Percentiles rank a stretch among this genome's conserved stretches.
Evolutionary conservation across 371 early-diverging fungal genomes (phyloP).

Genomic region (Gilbertella persicaria): DNA sequence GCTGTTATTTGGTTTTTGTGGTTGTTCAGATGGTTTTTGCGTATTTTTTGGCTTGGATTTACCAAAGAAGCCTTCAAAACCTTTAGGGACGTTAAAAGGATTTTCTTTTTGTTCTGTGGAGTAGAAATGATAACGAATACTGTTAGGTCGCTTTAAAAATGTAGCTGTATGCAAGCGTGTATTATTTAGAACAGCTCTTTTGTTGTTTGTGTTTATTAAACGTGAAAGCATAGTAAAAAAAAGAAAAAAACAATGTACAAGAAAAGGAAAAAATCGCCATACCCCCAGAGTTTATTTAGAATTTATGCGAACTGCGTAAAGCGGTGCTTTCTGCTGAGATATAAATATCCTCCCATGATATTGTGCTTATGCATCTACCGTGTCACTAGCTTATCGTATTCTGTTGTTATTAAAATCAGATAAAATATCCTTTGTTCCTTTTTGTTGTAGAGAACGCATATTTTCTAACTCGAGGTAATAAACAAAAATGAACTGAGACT

Average conservation of each 20-base stretch:
- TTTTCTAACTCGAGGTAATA: no score
- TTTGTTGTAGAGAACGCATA: no score
- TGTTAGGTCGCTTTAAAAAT: not conserved
- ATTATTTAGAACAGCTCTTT: not conserved
- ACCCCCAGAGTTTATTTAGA: no score
- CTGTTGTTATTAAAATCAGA: no score
- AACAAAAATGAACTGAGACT: no score
- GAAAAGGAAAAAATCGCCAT: no score
- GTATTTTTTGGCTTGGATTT: constrained; percentile 20
- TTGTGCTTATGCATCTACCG: no score
- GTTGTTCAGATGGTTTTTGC: constrained; percentile 2
- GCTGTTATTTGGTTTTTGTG: constrained; percentile 5
- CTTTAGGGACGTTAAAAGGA: constrained; percentile 29
- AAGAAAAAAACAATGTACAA: not conserved
- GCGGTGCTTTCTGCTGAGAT: no score
- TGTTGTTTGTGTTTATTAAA: not conserved
- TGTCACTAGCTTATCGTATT: no score
- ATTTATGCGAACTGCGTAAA: no score
- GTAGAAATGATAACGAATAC: not conserved
- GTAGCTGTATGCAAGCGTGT: not conserved
- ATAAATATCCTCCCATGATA: no score
- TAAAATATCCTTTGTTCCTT: no score
- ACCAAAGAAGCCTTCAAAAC: constrained; percentile 47
- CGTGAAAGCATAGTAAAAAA: not conserved
- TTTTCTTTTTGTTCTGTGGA: constrained; percentile 14